Conservation (phyloP, 495 filamentous ascomycete species). For the Cenococcum geophilum region DNA sequence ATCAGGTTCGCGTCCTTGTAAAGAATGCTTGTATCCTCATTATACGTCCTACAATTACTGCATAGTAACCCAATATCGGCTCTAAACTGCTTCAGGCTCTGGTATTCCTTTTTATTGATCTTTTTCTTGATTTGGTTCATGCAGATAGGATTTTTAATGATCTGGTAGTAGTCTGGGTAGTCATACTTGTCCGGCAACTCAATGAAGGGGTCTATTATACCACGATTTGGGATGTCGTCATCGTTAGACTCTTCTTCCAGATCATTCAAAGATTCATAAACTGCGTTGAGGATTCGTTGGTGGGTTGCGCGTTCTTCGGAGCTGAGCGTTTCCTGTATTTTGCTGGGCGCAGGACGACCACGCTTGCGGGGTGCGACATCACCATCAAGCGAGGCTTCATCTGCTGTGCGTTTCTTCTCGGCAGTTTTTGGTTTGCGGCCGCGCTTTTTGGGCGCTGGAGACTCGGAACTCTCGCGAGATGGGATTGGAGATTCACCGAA, state of each 20-base stretch:
- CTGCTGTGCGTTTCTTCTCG: slow-evolving; percentile 75
- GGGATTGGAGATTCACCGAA: slow-evolving; percentile 68
- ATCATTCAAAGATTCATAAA: slow-evolving; percentile 73
- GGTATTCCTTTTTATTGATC: slow-evolving; percentile 91
- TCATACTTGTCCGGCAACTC: slow-evolving; percentile 79
- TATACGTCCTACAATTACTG: slow-evolving; percentile 87
- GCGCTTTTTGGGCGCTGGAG: slow-evolving; percentile 58
- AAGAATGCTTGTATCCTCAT: slow-evolving; percentile 86
- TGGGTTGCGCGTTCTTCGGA: slow-evolving; percentile 55
- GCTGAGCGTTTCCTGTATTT: slow-evolving; percentile 50
- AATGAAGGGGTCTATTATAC: slow-evolving; percentile 91
- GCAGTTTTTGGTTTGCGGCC: slow-evolving; percentile 64
- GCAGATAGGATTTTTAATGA: slow-evolving; percentile 85
- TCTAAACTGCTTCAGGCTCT: slow-evolving; percentile 68
- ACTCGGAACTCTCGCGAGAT: slow-evolving; percentile 74
- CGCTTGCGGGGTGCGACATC: slow-evolving; percentile 77
- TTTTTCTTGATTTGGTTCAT: slow-evolving; percentile 89
- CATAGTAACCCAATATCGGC: slow-evolving; percentile 78
- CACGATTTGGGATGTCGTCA: slow-evolving; percentile 55
- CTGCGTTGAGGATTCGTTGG: slow-evolving; percentile 64
- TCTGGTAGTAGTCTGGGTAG: slow-evolving; percentile 88
- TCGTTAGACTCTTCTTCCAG: slow-evolving; percentile 61
- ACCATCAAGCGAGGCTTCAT: slow-evolving; percentile 64
- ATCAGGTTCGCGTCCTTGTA: slow-evolving; percentile 90
- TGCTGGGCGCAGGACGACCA: slow-evolving; percentile 56